Percentiles rank a stretch among this genome's conserved stretches.
Conservation (phyloP, 345 rosid species). For the Eutrema yunnanense region DNA sequence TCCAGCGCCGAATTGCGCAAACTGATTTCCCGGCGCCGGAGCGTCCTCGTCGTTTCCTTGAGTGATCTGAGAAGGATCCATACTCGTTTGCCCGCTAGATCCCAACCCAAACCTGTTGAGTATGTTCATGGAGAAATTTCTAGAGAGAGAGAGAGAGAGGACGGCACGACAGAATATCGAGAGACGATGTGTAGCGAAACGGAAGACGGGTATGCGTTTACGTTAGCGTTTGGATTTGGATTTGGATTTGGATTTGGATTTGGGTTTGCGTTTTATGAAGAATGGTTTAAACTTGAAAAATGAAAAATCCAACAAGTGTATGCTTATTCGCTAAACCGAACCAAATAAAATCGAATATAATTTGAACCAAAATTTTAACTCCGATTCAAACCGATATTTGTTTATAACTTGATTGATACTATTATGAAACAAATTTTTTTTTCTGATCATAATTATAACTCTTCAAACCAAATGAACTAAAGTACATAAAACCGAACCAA, state of each 20-base stretch:
- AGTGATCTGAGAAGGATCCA: constrained; percentile 58
- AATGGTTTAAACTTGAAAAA: background rate
- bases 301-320: background rate
- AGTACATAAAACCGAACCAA: background rate
- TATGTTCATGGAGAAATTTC: constrained; percentile 55
- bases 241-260: constrained; percentile 17
- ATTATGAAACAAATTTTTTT: too few species aligned
- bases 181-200: background rate
- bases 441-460: background rate
- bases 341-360: background rate
- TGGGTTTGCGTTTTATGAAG: background rate
- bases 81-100: constrained; percentile 40
- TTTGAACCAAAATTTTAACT: background rate
- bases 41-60: constrained; percentile 69
- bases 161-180: background rate
- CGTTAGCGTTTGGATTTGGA: constrained; percentile 23
- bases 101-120: constrained; percentile 87
- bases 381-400: background rate
- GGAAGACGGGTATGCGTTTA: constrained; percentile 2
- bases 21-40: constrained; percentile 70
- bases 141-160: constrained; percentile 7
- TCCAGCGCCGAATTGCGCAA: constrained; percentile 89
- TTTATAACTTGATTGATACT: background rate
- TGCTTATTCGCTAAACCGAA: background rate
- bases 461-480: background rate